Evolutionary conservation across 805 yeast genomes (phyloP), one percentile per base, ranked within the genome.

Genomic region (Schwanniomyces vanrijiae): DNA sequence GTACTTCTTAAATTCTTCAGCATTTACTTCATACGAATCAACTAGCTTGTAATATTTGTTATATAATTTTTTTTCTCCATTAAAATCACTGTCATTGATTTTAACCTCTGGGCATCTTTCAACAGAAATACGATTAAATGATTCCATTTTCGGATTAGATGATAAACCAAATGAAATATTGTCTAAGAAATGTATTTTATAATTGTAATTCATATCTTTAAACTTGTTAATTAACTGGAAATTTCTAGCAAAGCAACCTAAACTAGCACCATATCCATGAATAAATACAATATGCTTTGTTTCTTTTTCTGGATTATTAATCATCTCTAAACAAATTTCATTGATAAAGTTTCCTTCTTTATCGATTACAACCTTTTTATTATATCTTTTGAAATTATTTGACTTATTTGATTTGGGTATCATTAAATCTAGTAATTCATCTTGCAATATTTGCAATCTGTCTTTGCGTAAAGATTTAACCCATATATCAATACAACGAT

Each of bases 241-340:
- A 49, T 80, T 80, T 43, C 82, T 68, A 26, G 81, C 81, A 67
- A 78, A 80, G 62, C 82, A 78, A 2, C 83, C 83, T 14, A 71
- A 59, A 0, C 81, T 71, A 1, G 84, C 82, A 0, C 81, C 84
- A 59, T 77, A 80, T 0, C 85, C 85, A 55, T 80, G 85, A 18
- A 80, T 46, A 64, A 80, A 73, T 3, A 79, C 84, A 19, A 80
- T 50, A 56, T 78, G 69, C 47, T 66, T 77, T 0, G 65, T 59
- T 8, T 57, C 55, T 9, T 46, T 52, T 1, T 29, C 31, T 4
- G 61, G 50, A 44, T 58, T 51, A 45, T 71, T 67, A 18, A 49
- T 50, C 18, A 73, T 55, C 25, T 60, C 60, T 33, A 72, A 62
- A 16, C 58, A 53, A 16, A 73, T 53, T 48, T 71, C 74, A 46